Conservation (phyloP, 352 stramenopile species). For the Halophytophthora polymorphica region DNA sequence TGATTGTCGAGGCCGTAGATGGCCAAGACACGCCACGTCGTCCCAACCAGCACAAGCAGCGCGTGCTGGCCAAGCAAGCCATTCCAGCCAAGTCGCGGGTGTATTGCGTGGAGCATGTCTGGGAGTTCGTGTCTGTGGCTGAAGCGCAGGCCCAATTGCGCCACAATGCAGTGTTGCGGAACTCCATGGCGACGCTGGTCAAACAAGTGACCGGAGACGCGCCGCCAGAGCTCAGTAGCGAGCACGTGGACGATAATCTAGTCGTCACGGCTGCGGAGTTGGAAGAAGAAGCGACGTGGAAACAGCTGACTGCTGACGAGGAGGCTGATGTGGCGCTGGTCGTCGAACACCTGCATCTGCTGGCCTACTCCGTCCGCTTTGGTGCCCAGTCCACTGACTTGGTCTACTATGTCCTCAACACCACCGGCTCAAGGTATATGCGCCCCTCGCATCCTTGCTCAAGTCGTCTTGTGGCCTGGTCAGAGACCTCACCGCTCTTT, state of each 20-base stretch:
- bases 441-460: neutral
- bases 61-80: constrained; percentile 17
- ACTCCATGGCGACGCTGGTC: constrained; percentile 21
- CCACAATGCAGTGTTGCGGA: constrained; percentile 18
- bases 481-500: neutral
- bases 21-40: neutral
- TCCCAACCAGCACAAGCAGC: constrained; percentile 17
- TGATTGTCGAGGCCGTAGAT: constrained; percentile 2
- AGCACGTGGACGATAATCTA: neutral
- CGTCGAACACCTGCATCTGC: constrained; percentile 34
- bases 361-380: constrained; percentile 53
- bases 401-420: constrained; percentile 54
- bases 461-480: neutral
- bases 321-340: constrained; percentile 27
- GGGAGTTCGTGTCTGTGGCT: constrained; percentile 35
- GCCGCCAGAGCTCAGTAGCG: neutral
- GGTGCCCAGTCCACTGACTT: constrained; percentile 35
- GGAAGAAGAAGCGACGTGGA: neutral
- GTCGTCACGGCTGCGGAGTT: constrained; percentile 7
- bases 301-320: constrained; percentile 16
- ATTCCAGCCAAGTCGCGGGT: constrained; percentile 16
- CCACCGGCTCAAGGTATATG: constrained; percentile 31
- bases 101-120: constrained; percentile 27
- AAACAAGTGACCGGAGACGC: neutral
- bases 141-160: constrained; percentile 39